These are phyloP conservation scores for Penicillium sp. DNA, from an alignment of 2,329 filamentous ascomycete genomes.

Conservation along the genomic window DNA sequence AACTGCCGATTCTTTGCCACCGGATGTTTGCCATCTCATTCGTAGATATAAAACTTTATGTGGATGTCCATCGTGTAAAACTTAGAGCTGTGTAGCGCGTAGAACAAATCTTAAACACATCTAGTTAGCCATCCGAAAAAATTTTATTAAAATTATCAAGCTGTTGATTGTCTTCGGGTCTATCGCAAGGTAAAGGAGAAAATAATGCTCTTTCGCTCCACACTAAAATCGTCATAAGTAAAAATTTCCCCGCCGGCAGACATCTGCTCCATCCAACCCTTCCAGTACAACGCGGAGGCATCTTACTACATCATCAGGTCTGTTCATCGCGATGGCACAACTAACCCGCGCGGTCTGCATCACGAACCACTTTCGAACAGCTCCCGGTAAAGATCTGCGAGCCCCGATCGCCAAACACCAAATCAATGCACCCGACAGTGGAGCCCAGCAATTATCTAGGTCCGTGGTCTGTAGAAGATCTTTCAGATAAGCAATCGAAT, in stretches of 20 bases:
- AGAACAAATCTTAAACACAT: no score
- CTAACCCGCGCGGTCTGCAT: slow-evolving; percentile 24
- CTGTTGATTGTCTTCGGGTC: no score
- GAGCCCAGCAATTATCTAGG: slow-evolving; percentile 17
- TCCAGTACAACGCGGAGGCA: slow-evolving; percentile 17
- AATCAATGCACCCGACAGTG: slow-evolving; percentile 23
- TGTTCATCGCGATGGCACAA: slow-evolving; percentile 20
- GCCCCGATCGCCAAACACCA: slow-evolving; percentile 25
- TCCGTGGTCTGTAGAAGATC: slow-evolving; percentile 18
- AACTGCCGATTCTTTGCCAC: slow-evolving; percentile 2
- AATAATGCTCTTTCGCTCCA: neutral
- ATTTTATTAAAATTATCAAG: no score
- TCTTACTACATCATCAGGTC: slow-evolving; percentile 9
- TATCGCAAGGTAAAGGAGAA: neutral
- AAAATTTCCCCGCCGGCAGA: neutral
- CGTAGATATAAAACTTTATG: neutral
- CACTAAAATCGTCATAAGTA: neutral
- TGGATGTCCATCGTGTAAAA: no score
- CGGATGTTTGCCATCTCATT: neutral
- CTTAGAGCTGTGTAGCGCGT: no score
- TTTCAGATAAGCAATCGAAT: slow-evolving; percentile 8
- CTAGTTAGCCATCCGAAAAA: no score
- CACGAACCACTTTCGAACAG: slow-evolving; percentile 22
- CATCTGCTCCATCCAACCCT: slow-evolving; percentile 13
- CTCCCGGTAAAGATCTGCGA: slow-evolving; percentile 12